Evolutionary conservation across 257 asterid genomes (phyloP), one percentile per base, ranked within the genome.

Genomic region (Primulina tabacum): DNA sequence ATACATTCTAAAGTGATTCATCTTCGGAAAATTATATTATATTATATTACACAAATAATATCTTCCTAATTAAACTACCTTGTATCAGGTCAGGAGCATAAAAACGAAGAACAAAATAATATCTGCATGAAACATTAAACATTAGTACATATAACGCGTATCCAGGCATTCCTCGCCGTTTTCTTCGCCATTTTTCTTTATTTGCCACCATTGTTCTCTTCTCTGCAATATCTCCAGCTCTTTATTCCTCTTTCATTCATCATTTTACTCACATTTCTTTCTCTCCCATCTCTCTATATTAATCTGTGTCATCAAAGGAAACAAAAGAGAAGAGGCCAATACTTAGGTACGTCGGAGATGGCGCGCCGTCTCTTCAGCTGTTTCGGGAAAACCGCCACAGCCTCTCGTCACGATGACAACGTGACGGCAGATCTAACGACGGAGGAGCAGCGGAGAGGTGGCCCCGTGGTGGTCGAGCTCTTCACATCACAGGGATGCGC

Each of bases 401-500:
- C 12, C 4, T 8, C 67, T 7, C 20, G 57, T 0, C 72, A 60
- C 57, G 77, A 68, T 16, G 88, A 76, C 1, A 76, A 67, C 26
- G 85, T 71, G 32, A 75, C 95, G 56, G 89, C 84, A 12, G 97
- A 86, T n/a, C 0, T 80, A 9, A 35, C 88, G 43, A 65, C 80
- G 60, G 92, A 86, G 84, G 94, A 89, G 75, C 84, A 80, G 72
- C 76, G 85, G 68, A 69, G 90, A 52, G 82, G 82, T 24, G 93
- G 95, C 0, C 83, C 90, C 3, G 86, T 88, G 77, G 84, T 92
- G 82, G 89, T 87, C 77, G 98, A 92, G 82, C 86, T 92, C 7
- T 92, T 90, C 88, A 71, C 97, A 7, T 92, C 97, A 8, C 98
- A 92, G 79, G 98, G 98, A 9, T 92, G 98, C 88, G 86, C 87